Base-by-base conservation (phyloP, 495 filamentous ascomycete species). In the Aspergillus panamensis region DNA sequence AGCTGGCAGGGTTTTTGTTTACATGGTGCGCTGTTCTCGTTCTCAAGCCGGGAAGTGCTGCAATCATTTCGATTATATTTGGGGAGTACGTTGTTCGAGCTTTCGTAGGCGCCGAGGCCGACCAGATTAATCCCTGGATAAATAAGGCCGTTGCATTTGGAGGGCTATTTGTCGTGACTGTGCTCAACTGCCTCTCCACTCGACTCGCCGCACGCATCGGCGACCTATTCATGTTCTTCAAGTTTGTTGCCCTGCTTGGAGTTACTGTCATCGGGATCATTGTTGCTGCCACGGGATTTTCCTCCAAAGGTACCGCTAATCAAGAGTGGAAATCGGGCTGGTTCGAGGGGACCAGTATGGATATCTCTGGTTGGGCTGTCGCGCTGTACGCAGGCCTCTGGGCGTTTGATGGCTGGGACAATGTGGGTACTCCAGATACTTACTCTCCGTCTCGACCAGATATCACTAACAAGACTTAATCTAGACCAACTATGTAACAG, bases 371-470 rank as follows among this genome's bases (percentile, higher is more conserved):
- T 60, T 95, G 90, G 86, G 92, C 92, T 14, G 89, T 97, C 51
- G 94, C 94, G 4, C 70, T 98, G 56, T 98, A 98, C 71, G 93
- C 91, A 25, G 94, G 94, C 9, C 78, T 98, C 2, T 98, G 94
- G 94, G 94, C 94, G 3, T 98, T 93, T 73, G 94, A 98, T 66
- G 94, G 94, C 17, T 98, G 94, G 94, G 94, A 98, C 68, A 98
- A 98, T 71, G 92, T 94, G 76, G 88, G 78, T 59, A 57, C 21
- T 8, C 12, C 43, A 2, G n/a, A 2, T 25, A 0, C 2, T 21
- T 42, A n/a, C 30, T 31, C 33, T 55, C 42, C 8, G 54, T n/a
- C 17, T 5, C 2, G 25, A 25, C 5, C 2, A 25, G 25, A 25
- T 5, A 25, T 5, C 25, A 25, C 25, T 25, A 25, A 25, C 25